Evolutionary conservation across 2,329 filamentous ascomycete species (phyloP).

Genomic region (Botryosphaeria dothidea): DNA sequence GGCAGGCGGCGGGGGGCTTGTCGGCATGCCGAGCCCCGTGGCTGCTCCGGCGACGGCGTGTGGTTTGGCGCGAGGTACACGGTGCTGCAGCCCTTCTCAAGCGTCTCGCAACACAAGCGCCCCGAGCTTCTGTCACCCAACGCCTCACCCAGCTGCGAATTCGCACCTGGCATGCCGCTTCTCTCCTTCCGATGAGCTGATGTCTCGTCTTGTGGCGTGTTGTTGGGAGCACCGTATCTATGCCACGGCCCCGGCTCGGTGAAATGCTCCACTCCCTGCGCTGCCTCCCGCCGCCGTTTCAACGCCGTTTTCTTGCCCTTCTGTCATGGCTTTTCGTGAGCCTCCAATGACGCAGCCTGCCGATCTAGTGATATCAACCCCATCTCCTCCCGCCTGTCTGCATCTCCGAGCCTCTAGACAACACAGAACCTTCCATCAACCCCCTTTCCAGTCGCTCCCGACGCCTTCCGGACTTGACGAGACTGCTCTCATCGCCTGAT

Average conservation of each 20-base stretch:
- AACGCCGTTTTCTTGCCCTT: neutral
- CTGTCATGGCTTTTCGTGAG: neutral
- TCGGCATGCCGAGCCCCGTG: conserved; percentile 12
- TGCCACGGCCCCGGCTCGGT: conserved; percentile 1
- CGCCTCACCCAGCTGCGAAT: neutral
- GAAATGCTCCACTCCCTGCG: conserved; percentile 7
- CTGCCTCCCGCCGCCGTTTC: neutral
- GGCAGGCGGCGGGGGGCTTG: neutral
- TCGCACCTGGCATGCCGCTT: neutral
- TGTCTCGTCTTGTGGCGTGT: conserved; percentile 14
- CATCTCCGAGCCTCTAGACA: neutral
- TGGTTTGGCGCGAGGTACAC: neutral
- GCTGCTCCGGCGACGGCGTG: conserved; percentile 4
- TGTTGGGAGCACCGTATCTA: conserved; percentile 12
- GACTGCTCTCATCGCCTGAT: neutral
- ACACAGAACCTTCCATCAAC: neutral
- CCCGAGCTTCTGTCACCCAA: neutral
- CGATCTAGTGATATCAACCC: conserved; percentile 11
- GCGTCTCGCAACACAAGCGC: neutral
- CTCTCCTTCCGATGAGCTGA: conserved; percentile 12
- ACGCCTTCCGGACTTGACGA: neutral
- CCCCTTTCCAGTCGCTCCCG: neutral
- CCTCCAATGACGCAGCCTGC: neutral
- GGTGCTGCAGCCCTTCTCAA: neutral
- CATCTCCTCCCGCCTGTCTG: neutral